Percentiles rank a stretch among this genome's conserved stretches.
Conservation (phyloP, 805 yeast species). For the Torulaspora indica region DNA sequence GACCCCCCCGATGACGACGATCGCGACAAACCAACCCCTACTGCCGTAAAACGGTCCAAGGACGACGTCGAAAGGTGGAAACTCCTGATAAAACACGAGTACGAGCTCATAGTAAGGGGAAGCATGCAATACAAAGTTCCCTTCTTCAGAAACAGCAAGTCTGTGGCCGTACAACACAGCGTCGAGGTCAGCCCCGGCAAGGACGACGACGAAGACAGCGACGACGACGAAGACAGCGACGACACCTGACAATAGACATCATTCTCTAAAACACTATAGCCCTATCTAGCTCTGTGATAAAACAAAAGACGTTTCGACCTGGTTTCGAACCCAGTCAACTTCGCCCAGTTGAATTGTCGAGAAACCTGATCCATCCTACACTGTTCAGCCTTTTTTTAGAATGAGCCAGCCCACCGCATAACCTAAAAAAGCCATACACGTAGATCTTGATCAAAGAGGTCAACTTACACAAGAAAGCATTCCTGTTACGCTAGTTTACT, state of each 20-base stretch:
- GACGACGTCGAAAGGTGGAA: slow-evolving; percentile 60
- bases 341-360: not conserved
- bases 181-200: slow-evolving; percentile 38
- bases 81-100: slow-evolving; percentile 67
- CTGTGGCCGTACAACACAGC: slow-evolving; percentile 58
- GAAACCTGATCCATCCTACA: not conserved
- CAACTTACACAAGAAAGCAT: not conserved
- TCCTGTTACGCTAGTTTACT: not conserved
- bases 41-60: slow-evolving; percentile 25
- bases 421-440: not conserved
- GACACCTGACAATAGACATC: too few species aligned
- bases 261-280: not conserved
- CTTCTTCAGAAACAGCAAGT: slow-evolving; percentile 47
- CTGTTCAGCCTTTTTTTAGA: slow-evolving; percentile 7
- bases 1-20: slow-evolving; percentile 25
- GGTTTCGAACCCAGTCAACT: not conserved
- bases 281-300: not conserved
- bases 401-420: slow-evolving; percentile 3
- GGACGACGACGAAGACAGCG: slow-evolving; percentile 11
- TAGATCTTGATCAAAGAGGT: too few species aligned
- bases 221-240: not conserved
- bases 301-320: not conserved
- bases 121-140: slow-evolving; percentile 74
- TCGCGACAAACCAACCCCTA: slow-evolving; percentile 17
- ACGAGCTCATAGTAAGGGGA: slow-evolving; percentile 81